A percentile compares a stretch with the other conserved stretches of the same genome.
Conservation (phyloP, 495 filamentous ascomycete species). For the Podospora bellae-mahoneyi region DNA sequence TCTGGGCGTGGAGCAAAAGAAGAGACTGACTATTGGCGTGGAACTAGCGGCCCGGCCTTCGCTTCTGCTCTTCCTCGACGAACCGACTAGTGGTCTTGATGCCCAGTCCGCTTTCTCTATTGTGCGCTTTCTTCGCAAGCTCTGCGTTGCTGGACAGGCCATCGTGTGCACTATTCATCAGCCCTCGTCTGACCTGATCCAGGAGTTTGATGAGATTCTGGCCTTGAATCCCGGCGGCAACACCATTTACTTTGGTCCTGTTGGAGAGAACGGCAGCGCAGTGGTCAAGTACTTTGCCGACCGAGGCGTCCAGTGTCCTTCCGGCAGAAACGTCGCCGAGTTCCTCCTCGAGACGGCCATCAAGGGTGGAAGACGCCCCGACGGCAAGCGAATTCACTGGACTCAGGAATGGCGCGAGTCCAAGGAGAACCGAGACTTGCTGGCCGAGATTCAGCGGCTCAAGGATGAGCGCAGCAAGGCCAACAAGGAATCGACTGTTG, state of each 20-base stretch:
- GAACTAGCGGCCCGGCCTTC: constrained; percentile 86
- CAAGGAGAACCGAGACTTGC: constrained; percentile 60
- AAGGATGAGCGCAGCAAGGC: constrained; percentile 33
- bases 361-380: constrained; percentile 61
- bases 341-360: constrained; percentile 81
- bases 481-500: constrained; percentile 29
- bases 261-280: constrained; percentile 48
- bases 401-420: constrained; percentile 70
- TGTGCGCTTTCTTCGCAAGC: constrained; percentile 78
- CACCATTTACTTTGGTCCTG: constrained; percentile 66
- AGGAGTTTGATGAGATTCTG: constrained; percentile 71
- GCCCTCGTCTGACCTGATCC: constrained; percentile 69
- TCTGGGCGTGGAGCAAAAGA: constrained; percentile 59
- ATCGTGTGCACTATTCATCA: constrained; percentile 78
- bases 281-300: constrained; percentile 51
- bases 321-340: constrained; percentile 73
- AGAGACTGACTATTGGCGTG: constrained; percentile 83
- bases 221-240: constrained; percentile 67
- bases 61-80: constrained; percentile 71
- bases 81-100: constrained; percentile 82
- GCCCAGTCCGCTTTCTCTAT: constrained; percentile 80
- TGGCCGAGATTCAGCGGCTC: constrained; percentile 68
- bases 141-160: constrained; percentile 71
- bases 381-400: constrained; percentile 78
- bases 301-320: constrained; percentile 64